Base-by-base conservation (phyloP, 257 asterid species). In the Oldenlandia corymbosa region DNA sequence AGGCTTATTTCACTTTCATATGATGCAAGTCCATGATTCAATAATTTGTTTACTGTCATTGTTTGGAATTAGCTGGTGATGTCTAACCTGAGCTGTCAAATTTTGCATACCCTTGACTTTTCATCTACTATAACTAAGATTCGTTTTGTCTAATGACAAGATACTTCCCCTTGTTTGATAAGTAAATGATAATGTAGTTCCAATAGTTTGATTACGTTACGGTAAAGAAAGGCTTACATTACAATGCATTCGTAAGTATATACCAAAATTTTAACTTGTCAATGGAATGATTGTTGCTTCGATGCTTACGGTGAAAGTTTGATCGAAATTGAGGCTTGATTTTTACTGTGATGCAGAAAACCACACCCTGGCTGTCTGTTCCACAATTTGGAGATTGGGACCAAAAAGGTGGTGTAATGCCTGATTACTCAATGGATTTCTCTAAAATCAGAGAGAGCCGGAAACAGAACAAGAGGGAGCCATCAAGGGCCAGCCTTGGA, bases 341-440 rank as follows among this genome's bases (percentile, higher is more conserved):
- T 10, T 54, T 27, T 20, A n/a, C 52, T 62, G 67, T 21, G 10
- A n/a, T 72, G 78, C 71, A 87, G 94, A 87, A 69, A 60, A 75
- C 75, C 59, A 81, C 78, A 5, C 84, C 86, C 69, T 83, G 95
- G 97, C 78, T 90, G 41, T 87, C 97, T 48, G 95, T 90, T 75
- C 95, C 97, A 45, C 97, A 90, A 45, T 90, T 90, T 70, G 97
- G 97, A 24, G 95, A 90, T 71, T 90, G 97, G 97, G 97, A 90
- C 67, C 97, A 87, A 62, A 85, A 90, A 77, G 92, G 94, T 13
- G 75, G 94, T 16, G 75, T 61, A 0, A 30, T 87, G 78, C 95
- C 97, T 1, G 95, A 87, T 59, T 90, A 90, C 73, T 90, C 97
- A 0, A 65, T 90, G 94, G 97, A 90, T 70, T 90, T 90, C 67